phyloP scores from a whole-genome alignment of 2,329 filamentous ascomycete genomes.

The Gyromitra esculenta region DNA sequence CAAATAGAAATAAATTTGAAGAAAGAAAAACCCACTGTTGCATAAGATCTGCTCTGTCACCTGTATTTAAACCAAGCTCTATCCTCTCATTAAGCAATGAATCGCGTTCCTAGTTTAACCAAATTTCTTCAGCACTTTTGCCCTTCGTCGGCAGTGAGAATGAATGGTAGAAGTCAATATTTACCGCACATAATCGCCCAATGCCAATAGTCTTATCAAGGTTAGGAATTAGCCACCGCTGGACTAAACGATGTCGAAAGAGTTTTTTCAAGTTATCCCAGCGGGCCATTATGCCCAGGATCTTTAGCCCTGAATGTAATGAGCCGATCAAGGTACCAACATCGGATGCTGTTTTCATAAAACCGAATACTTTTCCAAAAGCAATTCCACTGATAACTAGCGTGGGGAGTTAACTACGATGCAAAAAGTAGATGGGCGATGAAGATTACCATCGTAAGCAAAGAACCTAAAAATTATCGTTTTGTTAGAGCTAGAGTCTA shows the following conservation, averaged over 20 bases:
- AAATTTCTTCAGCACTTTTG: neutral
- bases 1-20: neutral
- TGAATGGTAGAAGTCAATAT: no score
- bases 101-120: conserved; percentile 9
- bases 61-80: conserved; percentile 55
- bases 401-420: neutral
- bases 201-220: conserved; percentile 67
- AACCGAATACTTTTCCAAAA: conserved; percentile 68
- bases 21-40: conserved; percentile 62
- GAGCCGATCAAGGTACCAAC: conserved; percentile 67
- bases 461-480: conserved; percentile 60
- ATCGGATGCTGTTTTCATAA: conserved; percentile 66
- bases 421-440: neutral
- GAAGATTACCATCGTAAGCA: conserved; percentile 64
- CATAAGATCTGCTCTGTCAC: conserved; percentile 63
- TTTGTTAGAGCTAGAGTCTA: neutral
- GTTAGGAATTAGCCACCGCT: conserved; percentile 61
- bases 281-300: conserved; percentile 62
- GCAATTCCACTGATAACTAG: conserved; percentile 67
- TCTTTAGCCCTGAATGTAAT: conserved; percentile 67
- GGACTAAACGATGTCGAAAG: conserved; percentile 57
- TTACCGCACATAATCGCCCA: conserved; percentile 65
- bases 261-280: conserved; percentile 67
- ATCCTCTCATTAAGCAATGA: neutral
- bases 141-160: neutral